phyloP scores from a whole-genome alignment of 306 rosid genomes.

The Pyrus bretschneideri region DNA sequence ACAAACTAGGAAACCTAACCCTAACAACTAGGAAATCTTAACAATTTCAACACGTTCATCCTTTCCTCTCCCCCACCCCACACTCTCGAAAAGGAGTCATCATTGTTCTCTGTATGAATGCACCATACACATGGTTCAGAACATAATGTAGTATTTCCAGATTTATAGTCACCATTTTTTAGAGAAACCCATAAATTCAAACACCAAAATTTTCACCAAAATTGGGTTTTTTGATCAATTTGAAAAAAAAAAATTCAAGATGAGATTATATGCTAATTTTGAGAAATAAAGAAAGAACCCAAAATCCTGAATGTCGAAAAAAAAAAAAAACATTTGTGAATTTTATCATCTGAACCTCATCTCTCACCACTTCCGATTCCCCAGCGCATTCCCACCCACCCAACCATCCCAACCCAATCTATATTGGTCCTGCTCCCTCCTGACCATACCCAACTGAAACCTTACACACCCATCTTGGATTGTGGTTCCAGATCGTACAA shows the following conservation, averaged over 20 bases:
- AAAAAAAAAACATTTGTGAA: neutral
- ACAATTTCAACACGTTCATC: too few relatives aligned
- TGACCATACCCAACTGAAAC: too few relatives aligned
- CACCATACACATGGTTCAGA: slow-evolving; percentile 86
- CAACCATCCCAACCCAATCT: too few relatives aligned
- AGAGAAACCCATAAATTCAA: slow-evolving; percentile 4
- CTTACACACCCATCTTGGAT: too few relatives aligned
- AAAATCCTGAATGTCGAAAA: neutral
- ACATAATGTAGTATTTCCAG: slow-evolving; percentile 83
- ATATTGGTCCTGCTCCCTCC: too few relatives aligned
- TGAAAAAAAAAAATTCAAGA: neutral
- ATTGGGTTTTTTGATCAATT: neutral
- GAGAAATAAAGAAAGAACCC: neutral
- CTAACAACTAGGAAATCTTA: too few relatives aligned
- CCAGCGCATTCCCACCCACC: too few relatives aligned
- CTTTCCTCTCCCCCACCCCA: slow-evolving; percentile 56
- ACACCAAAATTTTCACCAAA: neutral
- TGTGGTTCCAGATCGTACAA: too few relatives aligned
- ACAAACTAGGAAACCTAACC: too few relatives aligned
- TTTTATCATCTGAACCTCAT: neutral
- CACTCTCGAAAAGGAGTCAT: slow-evolving; percentile 79
- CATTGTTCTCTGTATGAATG: slow-evolving; percentile 80
- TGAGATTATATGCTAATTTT: neutral
- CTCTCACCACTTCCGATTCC: too few relatives aligned
- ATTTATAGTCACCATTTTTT: slow-evolving; percentile 64